These are phyloP conservation scores for Gymnopus androsaceus DNA, from an alignment of 1,284 basidiomycete genomes.

Conservation along the genomic window DNA sequence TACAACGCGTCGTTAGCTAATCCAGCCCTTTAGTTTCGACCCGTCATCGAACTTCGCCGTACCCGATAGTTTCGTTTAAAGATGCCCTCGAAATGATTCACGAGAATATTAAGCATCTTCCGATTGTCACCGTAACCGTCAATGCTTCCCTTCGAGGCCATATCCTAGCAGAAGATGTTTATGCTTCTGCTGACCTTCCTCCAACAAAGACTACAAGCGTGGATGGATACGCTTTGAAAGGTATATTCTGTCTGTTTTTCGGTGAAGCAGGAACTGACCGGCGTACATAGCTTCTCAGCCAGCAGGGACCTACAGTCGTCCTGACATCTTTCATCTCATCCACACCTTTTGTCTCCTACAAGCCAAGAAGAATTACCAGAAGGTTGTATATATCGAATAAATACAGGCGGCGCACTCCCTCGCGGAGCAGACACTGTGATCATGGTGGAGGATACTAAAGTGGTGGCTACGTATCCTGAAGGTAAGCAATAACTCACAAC, in stretches of 20 bases:
- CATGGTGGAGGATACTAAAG: constrained; percentile 89
- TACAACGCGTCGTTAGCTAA: background rate
- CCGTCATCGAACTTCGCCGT: constrained; percentile 76
- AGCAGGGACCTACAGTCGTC: constrained; percentile 71
- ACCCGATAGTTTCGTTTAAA: constrained; percentile 68
- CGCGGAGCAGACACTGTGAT: constrained; percentile 76
- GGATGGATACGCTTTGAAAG: constrained; percentile 83
- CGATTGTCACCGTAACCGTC: constrained; percentile 40
- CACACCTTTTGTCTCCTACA: constrained; percentile 27
- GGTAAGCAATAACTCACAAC: constrained; percentile 3
- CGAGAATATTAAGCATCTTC: constrained; percentile 48
- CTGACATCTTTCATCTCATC: constrained; percentile 59
- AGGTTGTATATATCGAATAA: constrained; percentile 71
- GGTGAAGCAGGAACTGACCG: background rate
- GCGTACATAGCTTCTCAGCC: constrained; percentile 51
- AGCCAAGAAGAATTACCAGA: constrained; percentile 40
- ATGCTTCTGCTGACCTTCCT: constrained; percentile 65
- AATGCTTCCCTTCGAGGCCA: constrained; percentile 58
- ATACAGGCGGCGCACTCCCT: constrained; percentile 79
- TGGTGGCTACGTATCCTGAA: constrained; percentile 51
- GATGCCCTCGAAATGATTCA: constrained; percentile 64
- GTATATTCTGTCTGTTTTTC: constrained; percentile 39
- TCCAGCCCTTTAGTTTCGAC: constrained; percentile 58
- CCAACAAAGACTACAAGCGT: constrained; percentile 74
- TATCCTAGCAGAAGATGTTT: constrained; percentile 76